Evolutionary conservation across 2,329 filamentous ascomycete species (phyloP).

Genomic region (Ophiostoma himal-ulmi): DNA sequence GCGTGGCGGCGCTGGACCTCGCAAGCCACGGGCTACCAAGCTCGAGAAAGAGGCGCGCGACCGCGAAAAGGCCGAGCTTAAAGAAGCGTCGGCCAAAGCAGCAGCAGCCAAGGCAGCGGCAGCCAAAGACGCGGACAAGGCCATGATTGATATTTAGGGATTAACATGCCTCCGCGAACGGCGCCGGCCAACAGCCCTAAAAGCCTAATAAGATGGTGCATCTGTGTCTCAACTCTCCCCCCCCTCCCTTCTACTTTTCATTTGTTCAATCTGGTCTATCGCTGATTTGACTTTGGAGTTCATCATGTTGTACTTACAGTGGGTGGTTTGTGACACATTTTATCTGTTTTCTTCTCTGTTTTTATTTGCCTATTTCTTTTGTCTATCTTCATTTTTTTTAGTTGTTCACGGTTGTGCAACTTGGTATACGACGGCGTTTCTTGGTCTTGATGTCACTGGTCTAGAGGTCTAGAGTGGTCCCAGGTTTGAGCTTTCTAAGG

Average conservation of each 20-base stretch:
- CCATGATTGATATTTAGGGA: conserved; percentile 21
- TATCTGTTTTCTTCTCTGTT: neutral
- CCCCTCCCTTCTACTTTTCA: neutral
- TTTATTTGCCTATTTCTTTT: neutral
- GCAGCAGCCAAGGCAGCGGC: conserved; percentile 16
- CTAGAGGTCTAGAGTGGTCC: neutral
- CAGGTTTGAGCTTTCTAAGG: neutral
- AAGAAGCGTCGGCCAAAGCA: conserved; percentile 25
- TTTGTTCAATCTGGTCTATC: neutral
- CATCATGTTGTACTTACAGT: neutral
- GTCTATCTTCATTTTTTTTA: neutral
- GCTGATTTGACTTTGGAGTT: neutral
- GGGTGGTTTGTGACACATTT: neutral
- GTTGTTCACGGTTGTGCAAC: neutral
- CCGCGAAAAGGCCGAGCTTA: conserved; percentile 67
- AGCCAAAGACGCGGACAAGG: conserved; percentile 23
- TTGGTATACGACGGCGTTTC: conserved; percentile 7
- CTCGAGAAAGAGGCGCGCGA: conserved; percentile 72
- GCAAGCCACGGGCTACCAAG: conserved; percentile 83
- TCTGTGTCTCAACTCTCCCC: neutral
- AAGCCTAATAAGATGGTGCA: too few relatives aligned
- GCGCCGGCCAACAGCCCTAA: neutral
- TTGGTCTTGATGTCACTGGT: conserved; percentile 8
- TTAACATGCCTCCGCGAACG: neutral
- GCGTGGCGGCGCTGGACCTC: conserved; percentile 57